Conservation (phyloP, 1,139 yeast genomes). For the Yamadazyma songkhlaensis region DNA sequence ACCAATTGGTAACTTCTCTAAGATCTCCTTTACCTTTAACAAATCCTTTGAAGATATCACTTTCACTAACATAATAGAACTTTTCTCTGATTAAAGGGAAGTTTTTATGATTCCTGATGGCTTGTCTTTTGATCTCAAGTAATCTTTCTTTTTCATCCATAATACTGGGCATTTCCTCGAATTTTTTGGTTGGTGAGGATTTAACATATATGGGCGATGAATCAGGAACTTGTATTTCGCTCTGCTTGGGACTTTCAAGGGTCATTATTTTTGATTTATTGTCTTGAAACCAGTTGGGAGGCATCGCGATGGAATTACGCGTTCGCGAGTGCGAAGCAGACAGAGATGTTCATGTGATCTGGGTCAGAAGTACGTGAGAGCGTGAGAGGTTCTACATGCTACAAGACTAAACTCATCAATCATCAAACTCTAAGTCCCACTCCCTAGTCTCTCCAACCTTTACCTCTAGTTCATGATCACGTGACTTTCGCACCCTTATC, state of each 20-base stretch:
- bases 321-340: too few relatives aligned
- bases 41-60: slow-evolving; percentile 59
- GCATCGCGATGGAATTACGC: neutral
- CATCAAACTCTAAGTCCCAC: too few relatives aligned
- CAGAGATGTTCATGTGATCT: too few relatives aligned
- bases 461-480: too few relatives aligned
- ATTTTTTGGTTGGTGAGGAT: slow-evolving; percentile 26
- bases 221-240: slow-evolving; percentile 33
- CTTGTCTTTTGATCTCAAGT: slow-evolving; percentile 37
- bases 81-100: slow-evolving; percentile 48
- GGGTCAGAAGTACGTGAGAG: too few relatives aligned
- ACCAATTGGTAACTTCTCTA: slow-evolving; percentile 51
- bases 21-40: slow-evolving; percentile 58
- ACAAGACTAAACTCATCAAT: too few relatives aligned
- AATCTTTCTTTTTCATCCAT: slow-evolving; percentile 19
- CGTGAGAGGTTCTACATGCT: too few relatives aligned
- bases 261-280: slow-evolving; percentile 19
- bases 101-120: slow-evolving; percentile 41
- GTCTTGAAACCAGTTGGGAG: slow-evolving; percentile 18
- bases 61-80: slow-evolving; percentile 45
- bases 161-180: slow-evolving; percentile 8
- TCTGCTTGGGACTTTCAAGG: slow-evolving; percentile 18
- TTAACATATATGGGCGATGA: slow-evolving; percentile 32
- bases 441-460: too few relatives aligned
- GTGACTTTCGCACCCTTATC: too few relatives aligned